Percentiles rank a stretch among this genome's conserved stretches.
Conservation (phyloP, 2,329 filamentous ascomycete species). For the Aspergillus sergii region DNA sequence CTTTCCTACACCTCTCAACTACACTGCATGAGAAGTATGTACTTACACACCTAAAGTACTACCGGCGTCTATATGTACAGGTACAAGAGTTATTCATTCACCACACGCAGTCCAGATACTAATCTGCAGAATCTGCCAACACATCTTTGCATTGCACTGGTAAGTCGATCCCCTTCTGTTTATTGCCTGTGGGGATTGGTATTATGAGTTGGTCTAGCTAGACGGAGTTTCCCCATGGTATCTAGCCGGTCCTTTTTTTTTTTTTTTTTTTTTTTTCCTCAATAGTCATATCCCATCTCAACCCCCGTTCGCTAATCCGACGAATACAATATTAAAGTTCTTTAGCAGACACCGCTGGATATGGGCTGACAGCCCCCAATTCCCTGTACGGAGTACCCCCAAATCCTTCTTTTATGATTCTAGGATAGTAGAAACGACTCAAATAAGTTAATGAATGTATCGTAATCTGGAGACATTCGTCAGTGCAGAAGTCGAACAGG, state of each 20-base stretch:
- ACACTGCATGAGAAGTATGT: not conserved
- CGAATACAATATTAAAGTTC: not conserved
- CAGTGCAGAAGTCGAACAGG: not conserved
- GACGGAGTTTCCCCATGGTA: not conserved
- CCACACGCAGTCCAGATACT: constrained; percentile 18
- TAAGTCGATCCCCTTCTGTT: constrained; percentile 12
- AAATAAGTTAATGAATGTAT: not conserved
- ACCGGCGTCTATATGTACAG: not conserved
- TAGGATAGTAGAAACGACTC: not conserved
- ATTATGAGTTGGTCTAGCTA: constrained; percentile 11
- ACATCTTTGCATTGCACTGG: constrained; percentile 28
- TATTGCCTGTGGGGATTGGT: not conserved
- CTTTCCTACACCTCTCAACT: not conserved
- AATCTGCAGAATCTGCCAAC: constrained; percentile 31
- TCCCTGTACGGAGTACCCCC: too few species aligned
- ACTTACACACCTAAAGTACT: not conserved
- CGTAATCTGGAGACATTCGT: not conserved
- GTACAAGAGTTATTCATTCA: constrained; percentile 9
- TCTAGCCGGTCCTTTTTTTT: not conserved
- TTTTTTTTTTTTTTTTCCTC: not conserved
- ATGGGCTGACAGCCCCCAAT: not conserved
- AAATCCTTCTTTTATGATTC: not conserved
- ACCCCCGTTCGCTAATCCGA: not conserved
- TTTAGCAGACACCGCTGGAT: not conserved
- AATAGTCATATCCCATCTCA: not conserved